Conservation (phyloP, 2,329 filamentous ascomycete genomes). For the Fusarium armeniacum region DNA sequence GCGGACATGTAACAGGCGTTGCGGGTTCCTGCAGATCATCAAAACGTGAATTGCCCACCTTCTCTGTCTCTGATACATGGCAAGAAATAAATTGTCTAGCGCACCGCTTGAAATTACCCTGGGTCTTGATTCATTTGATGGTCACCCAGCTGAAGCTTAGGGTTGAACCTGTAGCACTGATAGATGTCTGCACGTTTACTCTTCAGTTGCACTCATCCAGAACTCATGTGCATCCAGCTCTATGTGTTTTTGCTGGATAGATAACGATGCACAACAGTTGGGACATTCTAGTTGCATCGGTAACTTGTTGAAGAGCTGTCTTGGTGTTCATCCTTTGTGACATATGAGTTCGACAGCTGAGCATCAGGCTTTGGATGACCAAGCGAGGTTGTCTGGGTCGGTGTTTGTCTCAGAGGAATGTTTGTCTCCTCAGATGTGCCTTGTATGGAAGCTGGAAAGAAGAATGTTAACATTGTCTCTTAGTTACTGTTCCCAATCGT, state of each 20-base stretch:
- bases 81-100: background rate
- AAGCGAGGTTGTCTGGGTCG: too few species aligned
- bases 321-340: background rate
- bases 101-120: background rate
- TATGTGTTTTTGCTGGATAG: background rate
- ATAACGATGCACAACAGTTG: background rate
- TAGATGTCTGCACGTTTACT: background rate
- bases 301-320: background rate
- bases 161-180: background rate
- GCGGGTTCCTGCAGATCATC: slow-evolving; percentile 19
- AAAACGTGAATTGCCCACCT: slow-evolving; percentile 9
- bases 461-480: background rate
- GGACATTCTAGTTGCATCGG: background rate
- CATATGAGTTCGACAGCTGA: background rate
- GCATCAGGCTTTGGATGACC: background rate
- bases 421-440: background rate
- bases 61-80: slow-evolving; percentile 7
- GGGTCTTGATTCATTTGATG: background rate
- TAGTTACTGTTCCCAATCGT: background rate
- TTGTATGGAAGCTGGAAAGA: background rate
- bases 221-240: background rate
- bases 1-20: slow-evolving; percentile 7
- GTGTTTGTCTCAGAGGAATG: background rate
- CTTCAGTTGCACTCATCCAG: background rate
- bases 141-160: slow-evolving; percentile 22